Conservation (phyloP, 2,329 filamentous ascomycete species). For the Exophiala spinifera region DNA sequence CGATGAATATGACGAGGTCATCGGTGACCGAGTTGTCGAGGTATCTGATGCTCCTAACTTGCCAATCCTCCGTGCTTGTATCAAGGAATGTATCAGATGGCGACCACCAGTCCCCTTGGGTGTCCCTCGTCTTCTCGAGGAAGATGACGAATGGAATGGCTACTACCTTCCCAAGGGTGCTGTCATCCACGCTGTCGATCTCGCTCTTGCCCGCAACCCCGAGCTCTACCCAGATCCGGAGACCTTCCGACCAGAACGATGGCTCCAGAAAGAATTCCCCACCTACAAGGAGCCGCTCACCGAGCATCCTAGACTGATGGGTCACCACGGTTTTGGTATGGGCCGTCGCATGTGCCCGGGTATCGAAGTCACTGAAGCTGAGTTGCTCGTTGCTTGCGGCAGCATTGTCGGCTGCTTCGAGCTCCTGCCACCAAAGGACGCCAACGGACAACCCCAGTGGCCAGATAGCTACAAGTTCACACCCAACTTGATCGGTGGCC, state of each 20-base stretch:
- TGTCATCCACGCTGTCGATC: slow-evolving; percentile 42
- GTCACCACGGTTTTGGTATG: slow-evolving; percentile 31
- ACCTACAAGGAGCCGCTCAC: slow-evolving; percentile 34
- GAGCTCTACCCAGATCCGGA: slow-evolving; percentile 33
- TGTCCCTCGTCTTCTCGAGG: slow-evolving; percentile 51
- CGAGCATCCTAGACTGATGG: slow-evolving; percentile 31
- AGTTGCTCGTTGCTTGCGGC: slow-evolving; percentile 30
- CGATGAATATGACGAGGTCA: slow-evolving; percentile 37
- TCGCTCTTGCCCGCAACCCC: slow-evolving; percentile 32
- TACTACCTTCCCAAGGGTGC: slow-evolving; percentile 51
- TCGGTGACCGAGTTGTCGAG: slow-evolving; percentile 44
- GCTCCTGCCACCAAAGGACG: slow-evolving; percentile 25
- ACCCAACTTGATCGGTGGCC: slow-evolving; percentile 29
- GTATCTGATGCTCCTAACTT: slow-evolving; percentile 40
- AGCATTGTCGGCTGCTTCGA: slow-evolving; percentile 30
- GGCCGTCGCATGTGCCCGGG: slow-evolving; percentile 33
- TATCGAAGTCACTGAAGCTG: slow-evolving; percentile 30
- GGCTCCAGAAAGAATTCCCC: slow-evolving; percentile 32
- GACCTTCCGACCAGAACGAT: slow-evolving; percentile 31
- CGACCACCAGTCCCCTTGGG: slow-evolving; percentile 49
- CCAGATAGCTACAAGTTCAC: slow-evolving; percentile 27
- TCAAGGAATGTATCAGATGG: slow-evolving; percentile 47
- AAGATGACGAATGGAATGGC: slow-evolving; percentile 50
- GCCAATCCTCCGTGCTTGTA: slow-evolving; percentile 40
- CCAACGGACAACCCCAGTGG: slow-evolving; percentile 27